Evolutionary conservation across 768 basidiomycete genomes (phyloP).

Genomic region (Strobilomyces dryophilus): DNA sequence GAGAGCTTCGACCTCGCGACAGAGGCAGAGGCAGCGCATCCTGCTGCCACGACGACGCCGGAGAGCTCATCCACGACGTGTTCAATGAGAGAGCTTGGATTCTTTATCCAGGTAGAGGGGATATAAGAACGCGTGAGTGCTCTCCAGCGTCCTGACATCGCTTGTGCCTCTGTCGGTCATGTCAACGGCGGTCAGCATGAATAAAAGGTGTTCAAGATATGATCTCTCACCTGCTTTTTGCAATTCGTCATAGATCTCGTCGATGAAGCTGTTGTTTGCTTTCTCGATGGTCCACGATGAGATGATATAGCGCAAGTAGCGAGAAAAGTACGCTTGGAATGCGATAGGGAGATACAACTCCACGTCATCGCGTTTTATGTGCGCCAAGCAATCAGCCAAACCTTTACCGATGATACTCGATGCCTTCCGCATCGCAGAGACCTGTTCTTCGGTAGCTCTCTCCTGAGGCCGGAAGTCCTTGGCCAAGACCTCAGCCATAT

Average conservation of each 20-base stretch:
- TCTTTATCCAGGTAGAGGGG: not conserved
- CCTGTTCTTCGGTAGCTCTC: not conserved
- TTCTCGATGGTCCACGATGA: conserved; percentile 14
- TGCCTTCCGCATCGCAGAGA: not conserved
- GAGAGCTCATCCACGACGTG: not conserved
- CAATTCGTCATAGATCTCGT: conserved; percentile 1
- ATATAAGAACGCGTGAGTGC: conserved; percentile 8
- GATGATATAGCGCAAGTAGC: not conserved
- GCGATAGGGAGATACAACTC: conserved; percentile 7
- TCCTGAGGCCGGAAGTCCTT: not conserved
- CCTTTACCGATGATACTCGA: not conserved
- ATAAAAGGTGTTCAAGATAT: not conserved
- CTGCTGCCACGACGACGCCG: conserved; percentile 6
- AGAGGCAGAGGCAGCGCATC: not conserved
- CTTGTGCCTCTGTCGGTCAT: not conserved
- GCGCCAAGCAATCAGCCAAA: not conserved
- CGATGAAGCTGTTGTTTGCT: conserved; percentile 1
- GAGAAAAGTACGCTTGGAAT: conserved; percentile 6
- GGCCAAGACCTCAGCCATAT: not conserved
- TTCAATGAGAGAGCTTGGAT: not conserved
- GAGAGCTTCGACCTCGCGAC: not conserved
- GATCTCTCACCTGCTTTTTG: conserved; percentile 1
- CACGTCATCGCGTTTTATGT: not conserved
- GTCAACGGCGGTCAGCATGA: not conserved
- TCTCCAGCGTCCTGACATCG: conserved; percentile 11